Percentiles rank a stretch among this genome's conserved stretches.
These are phyloP conservation scores for Ophiostoma pallidulum DNA, from an alignment of 2,329 filamentous ascomycete genomes.

Conservation along the genomic window DNA sequence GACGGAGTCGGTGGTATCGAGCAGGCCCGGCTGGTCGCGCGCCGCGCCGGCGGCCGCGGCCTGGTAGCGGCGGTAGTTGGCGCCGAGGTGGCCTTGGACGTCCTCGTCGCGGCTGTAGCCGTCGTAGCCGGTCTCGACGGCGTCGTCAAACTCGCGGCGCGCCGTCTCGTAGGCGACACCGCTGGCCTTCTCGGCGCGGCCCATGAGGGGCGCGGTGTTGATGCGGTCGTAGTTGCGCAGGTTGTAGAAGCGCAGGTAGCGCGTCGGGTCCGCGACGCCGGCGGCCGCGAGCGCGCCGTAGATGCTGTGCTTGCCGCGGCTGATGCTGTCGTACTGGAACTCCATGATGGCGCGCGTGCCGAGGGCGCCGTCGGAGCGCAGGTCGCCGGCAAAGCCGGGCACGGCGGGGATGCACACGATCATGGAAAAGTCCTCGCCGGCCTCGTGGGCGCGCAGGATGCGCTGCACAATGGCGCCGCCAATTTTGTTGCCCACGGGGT, in stretches of 20 bases:
- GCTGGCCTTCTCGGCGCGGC: slow-evolving; percentile 47
- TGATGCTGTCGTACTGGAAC: slow-evolving; percentile 74
- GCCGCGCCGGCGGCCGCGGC: slow-evolving; percentile 44
- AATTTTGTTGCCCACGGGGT: slow-evolving; percentile 67
- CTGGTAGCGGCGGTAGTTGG: slow-evolving; percentile 63
- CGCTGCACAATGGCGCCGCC: slow-evolving; percentile 71
- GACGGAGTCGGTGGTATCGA: slow-evolving; percentile 56
- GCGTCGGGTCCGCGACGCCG: slow-evolving; percentile 56
- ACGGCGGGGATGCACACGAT: slow-evolving; percentile 72
- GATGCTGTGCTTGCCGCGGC: slow-evolving; percentile 66
- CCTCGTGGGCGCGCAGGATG: slow-evolving; percentile 59
- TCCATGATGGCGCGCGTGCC: slow-evolving; percentile 82
- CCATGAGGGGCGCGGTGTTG: slow-evolving; percentile 57
- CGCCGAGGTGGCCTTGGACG: slow-evolving; percentile 25
- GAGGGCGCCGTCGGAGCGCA: slow-evolving; percentile 61
- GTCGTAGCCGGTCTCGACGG: slow-evolving; percentile 38
- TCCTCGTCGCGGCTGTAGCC: slow-evolving; percentile 20
- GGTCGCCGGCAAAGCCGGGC: slow-evolving; percentile 72
- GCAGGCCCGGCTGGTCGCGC: slow-evolving; percentile 2
- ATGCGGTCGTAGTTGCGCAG: slow-evolving; percentile 76
- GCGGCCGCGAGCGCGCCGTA: slow-evolving; percentile 57
- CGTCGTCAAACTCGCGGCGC: slow-evolving; percentile 51
- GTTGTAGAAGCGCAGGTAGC: slow-evolving; percentile 80
- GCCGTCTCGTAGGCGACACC: slow-evolving; percentile 62
- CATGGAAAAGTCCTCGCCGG: slow-evolving; percentile 60